Evolutionary conservation across 1,284 basidiomycete genomes (phyloP).

Genomic region (Phaffia rhodozyma): DNA sequence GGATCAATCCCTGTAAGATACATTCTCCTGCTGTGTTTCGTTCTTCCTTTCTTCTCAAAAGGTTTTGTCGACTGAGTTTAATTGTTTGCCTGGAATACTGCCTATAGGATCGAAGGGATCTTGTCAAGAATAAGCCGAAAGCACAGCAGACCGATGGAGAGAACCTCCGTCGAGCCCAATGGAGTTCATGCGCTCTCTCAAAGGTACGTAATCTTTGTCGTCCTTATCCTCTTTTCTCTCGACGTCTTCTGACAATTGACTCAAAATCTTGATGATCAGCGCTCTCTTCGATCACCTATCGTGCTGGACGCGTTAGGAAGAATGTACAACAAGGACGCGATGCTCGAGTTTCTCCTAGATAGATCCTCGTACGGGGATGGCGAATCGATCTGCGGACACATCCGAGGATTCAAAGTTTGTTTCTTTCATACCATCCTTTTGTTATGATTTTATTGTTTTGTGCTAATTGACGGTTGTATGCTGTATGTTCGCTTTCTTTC

Average conservation of each 20-base stretch:
- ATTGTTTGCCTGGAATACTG: background rate
- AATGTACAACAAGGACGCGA: slow-evolving; percentile 84
- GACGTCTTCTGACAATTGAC: background rate
- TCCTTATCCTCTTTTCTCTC: background rate
- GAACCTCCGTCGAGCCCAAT: slow-evolving; percentile 69
- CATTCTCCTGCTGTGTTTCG: background rate
- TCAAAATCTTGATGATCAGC: slow-evolving; percentile 39
- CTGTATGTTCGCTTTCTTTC: background rate
- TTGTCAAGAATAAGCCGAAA: slow-evolving; percentile 34
- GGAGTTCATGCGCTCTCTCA: slow-evolving; percentile 82
- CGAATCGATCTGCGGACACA: slow-evolving; percentile 71
- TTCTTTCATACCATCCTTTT: background rate
- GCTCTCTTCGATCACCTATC: slow-evolving; percentile 67
- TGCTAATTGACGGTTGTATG: background rate
- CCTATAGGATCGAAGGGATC: slow-evolving; percentile 30
- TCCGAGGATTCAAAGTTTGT: slow-evolving; percentile 69
- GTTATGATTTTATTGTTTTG: background rate
- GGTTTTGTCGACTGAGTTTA: background rate
- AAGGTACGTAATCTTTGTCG: slow-evolving; percentile 47
- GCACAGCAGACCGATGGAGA: slow-evolving; percentile 66
- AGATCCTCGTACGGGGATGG: slow-evolving; percentile 59
- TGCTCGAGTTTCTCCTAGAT: slow-evolving; percentile 76
- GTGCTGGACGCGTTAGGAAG: slow-evolving; percentile 82
- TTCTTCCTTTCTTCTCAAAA: background rate
- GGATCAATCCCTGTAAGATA: slow-evolving; percentile 31